phyloP scores from a whole-genome alignment of 148 eudicot species.

The Camellia granthamiana region DNA sequence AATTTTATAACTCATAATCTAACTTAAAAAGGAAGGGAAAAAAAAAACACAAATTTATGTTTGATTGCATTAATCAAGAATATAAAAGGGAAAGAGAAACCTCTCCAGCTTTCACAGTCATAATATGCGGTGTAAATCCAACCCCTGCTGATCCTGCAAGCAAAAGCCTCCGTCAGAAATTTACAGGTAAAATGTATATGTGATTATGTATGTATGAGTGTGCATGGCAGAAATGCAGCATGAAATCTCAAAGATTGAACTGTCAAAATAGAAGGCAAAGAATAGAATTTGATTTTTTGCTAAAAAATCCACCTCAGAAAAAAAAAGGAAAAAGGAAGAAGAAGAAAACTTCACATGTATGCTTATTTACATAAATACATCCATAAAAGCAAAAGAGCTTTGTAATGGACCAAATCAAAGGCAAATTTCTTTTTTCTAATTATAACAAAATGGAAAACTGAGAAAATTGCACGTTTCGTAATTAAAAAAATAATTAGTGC shows the following conservation, averaged over 20 bases:
- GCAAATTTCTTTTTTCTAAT: not conserved
- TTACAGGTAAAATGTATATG: not conserved
- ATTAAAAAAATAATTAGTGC: not conserved
- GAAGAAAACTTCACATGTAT: not conserved
- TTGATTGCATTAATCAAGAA: not conserved
- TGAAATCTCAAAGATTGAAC: not conserved
- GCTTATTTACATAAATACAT: not conserved
- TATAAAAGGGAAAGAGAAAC: slow-evolving; percentile 20
- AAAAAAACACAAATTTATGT: not conserved
- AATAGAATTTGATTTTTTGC: no score
- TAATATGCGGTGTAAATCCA: slow-evolving; percentile 53
- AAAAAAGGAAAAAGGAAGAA: no score
- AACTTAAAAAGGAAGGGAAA: not conserved
- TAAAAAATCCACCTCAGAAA: no score
- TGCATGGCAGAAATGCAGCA: not conserved
- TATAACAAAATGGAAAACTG: not conserved
- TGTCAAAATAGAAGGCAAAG: not conserved
- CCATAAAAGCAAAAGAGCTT: not conserved
- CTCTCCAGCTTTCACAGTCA: slow-evolving; percentile 51
- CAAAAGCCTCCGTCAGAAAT: not conserved
- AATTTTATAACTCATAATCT: not conserved
- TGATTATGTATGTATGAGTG: not conserved
- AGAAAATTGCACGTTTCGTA: not conserved
- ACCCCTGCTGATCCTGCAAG: slow-evolving; percentile 50
- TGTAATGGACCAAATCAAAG: not conserved